Percentiles rank a stretch among this genome's conserved stretches.
Evolutionary conservation across 2,329 filamentous ascomycete species (phyloP).

Genomic region (Epichloe gansuensis): DNA sequence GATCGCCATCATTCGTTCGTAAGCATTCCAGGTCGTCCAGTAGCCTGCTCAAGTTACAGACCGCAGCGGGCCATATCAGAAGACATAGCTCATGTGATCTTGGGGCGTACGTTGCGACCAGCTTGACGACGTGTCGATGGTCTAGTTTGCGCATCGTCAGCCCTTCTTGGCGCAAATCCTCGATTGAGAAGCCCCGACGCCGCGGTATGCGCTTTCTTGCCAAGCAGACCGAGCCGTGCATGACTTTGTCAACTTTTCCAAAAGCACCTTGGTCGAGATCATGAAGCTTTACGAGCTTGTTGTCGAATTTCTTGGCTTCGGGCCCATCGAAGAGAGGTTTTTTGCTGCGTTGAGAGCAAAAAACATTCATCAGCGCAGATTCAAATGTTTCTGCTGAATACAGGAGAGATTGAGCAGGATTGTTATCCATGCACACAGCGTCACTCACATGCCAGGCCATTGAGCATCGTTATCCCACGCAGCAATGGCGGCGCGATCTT

Average conservation of each 20-base stretch:
- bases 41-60: conserved; percentile 30
- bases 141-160: conserved; percentile 34
- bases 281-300: conserved; percentile 17
- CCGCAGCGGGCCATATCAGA: conserved; percentile 34
- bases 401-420: neutral
- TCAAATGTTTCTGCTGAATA: neutral
- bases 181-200: conserved; percentile 24
- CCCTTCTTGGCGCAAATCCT: conserved; percentile 31
- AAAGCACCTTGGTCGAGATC: conserved; percentile 31
- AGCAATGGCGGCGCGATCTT: conserved; percentile 18
- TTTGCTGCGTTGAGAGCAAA: conserved; percentile 11
- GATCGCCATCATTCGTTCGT: conserved; percentile 24
- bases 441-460: conserved; percentile 22
- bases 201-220: conserved; percentile 31
- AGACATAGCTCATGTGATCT: conserved; percentile 28
- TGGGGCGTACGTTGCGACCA: conserved; percentile 33
- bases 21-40: conserved; percentile 31
- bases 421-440: neutral
- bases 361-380: neutral
- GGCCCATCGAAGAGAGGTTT: conserved; percentile 17
- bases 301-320: conserved; percentile 23
- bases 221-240: conserved; percentile 27
- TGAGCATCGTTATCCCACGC: conserved; percentile 20
- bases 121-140: conserved; percentile 34
- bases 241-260: conserved; percentile 31